These are phyloP conservation scores for Trichoderma pleuroti DNA, from an alignment of 2,329 filamentous ascomycete species.

Conservation along the genomic window DNA sequence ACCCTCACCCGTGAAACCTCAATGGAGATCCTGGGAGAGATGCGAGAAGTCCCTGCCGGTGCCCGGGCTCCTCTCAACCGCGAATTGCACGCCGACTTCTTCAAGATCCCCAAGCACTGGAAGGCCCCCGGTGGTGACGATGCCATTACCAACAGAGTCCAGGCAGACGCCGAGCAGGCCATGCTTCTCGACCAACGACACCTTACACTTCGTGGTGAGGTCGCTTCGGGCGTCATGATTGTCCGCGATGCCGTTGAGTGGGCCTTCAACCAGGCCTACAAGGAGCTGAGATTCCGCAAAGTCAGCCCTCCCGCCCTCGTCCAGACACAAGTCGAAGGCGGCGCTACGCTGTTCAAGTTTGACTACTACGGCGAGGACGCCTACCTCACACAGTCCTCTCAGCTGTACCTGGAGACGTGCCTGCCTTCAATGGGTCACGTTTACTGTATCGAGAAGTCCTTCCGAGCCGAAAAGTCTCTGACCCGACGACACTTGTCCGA, in stretches of 20 bases:
- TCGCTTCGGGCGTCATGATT: constrained; percentile 79
- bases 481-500: constrained; percentile 93
- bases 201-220: constrained; percentile 79
- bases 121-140: constrained; percentile 82
- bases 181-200: constrained; percentile 76
- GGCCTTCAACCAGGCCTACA: constrained; percentile 76
- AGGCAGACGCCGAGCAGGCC: constrained; percentile 53
- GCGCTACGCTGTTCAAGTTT: constrained; percentile 84
- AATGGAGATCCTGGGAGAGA: constrained; percentile 77
- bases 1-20: constrained; percentile 85
- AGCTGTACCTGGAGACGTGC: constrained; percentile 95
- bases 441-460: constrained; percentile 97
- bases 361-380: constrained; percentile 86
- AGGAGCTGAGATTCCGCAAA: constrained; percentile 73
- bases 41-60: constrained; percentile 74
- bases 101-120: constrained; percentile 62
- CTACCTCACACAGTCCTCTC: constrained; percentile 93
- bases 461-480: constrained; percentile 94
- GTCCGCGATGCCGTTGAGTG: constrained; percentile 77
- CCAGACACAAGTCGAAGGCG: constrained; percentile 92
- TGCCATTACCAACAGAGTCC: constrained; percentile 77
- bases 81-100: constrained; percentile 89
- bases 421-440: constrained; percentile 88
- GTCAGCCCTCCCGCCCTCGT: constrained; percentile 88
- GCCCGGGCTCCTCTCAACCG: constrained; percentile 77